These are phyloP conservation scores for Endocalyx cinctus DNA, from an alignment of 2,329 filamentous ascomycete species.

Conservation along the genomic window DNA sequence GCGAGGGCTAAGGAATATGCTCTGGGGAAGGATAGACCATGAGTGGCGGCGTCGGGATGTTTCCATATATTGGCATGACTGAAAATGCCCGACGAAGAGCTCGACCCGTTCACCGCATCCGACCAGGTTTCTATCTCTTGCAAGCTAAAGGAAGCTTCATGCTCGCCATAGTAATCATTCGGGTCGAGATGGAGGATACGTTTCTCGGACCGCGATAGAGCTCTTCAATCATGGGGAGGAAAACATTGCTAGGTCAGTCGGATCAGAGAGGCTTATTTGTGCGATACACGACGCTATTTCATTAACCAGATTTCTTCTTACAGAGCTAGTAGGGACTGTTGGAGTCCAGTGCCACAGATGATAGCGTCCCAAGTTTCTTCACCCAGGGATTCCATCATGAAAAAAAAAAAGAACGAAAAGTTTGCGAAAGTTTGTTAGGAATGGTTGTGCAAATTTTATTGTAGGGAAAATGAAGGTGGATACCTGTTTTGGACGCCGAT, in stretches of 20 bases:
- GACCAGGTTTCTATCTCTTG: constrained; percentile 78
- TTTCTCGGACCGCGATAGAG: constrained; percentile 86
- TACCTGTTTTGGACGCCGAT: too few species aligned
- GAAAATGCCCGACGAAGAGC: constrained; percentile 24
- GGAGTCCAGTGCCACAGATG: constrained; percentile 72
- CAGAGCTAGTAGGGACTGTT: constrained; percentile 77
- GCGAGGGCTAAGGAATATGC: constrained; percentile 80
- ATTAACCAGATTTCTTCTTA: too few species aligned
- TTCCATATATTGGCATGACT: constrained; percentile 34
- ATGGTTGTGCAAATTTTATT: too few species aligned
- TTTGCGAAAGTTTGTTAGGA: too few species aligned
- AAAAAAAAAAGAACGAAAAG: constrained; percentile 10
- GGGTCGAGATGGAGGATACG: constrained; percentile 86
- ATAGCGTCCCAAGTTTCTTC: constrained; percentile 76
- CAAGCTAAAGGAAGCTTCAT: constrained; percentile 80
- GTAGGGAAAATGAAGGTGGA: too few species aligned
- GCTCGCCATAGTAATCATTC: constrained; percentile 82
- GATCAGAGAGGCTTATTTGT: too few species aligned
- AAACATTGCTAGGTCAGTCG: constrained; percentile 75
- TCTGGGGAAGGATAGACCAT: constrained; percentile 57
- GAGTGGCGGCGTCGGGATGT: constrained; percentile 26
- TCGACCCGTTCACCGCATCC: constrained; percentile 28
- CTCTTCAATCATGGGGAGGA: constrained; percentile 54
- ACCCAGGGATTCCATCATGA: constrained; percentile 66
- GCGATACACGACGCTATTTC: too few species aligned